phyloP scores from a whole-genome alignment of 2,329 filamentous ascomycete species.

The Penicillium sclerotiorum region DNA sequence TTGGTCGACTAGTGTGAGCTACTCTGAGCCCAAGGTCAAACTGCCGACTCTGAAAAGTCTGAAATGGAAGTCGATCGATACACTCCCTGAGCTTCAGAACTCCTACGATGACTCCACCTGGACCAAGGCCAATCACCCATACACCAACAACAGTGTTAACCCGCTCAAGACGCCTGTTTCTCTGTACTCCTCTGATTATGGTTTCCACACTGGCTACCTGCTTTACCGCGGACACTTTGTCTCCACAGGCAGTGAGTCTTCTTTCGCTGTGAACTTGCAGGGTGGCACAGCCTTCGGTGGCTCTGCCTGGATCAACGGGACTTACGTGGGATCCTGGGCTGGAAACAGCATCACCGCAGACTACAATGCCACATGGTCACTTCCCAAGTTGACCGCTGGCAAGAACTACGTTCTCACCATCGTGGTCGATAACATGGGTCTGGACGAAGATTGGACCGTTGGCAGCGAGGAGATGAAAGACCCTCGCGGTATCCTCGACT shows the following conservation, averaged over 20 bases:
- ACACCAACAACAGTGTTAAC: slow-evolving; percentile 62
- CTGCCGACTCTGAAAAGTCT: slow-evolving; percentile 62
- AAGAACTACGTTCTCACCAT: slow-evolving; percentile 66
- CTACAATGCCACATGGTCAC: slow-evolving; percentile 59
- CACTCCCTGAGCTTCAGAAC: slow-evolving; percentile 67
- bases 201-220: slow-evolving; percentile 69
- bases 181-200: slow-evolving; percentile 72
- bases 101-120: slow-evolving; percentile 71
- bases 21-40: slow-evolving; percentile 52
- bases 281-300: slow-evolving; percentile 70
- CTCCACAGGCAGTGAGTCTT: slow-evolving; percentile 62
- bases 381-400: slow-evolving; percentile 57
- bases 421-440: slow-evolving; percentile 72
- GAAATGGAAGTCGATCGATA: slow-evolving; percentile 70
- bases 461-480: slow-evolving; percentile 62
- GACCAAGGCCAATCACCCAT: slow-evolving; percentile 60
- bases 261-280: slow-evolving; percentile 61
- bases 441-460: slow-evolving; percentile 67
- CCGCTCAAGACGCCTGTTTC: slow-evolving; percentile 65
- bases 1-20: slow-evolving; percentile 57
- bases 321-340: slow-evolving; percentile 65
- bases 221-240: slow-evolving; percentile 72
- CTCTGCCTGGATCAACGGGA: slow-evolving; percentile 66
- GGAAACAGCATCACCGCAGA: slow-evolving; percentile 56
- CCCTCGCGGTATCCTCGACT: slow-evolving; percentile 58